These are phyloP conservation scores for Candida rishiriensis DNA, from an alignment of 805 yeast species.

Conservation along the genomic window DNA sequence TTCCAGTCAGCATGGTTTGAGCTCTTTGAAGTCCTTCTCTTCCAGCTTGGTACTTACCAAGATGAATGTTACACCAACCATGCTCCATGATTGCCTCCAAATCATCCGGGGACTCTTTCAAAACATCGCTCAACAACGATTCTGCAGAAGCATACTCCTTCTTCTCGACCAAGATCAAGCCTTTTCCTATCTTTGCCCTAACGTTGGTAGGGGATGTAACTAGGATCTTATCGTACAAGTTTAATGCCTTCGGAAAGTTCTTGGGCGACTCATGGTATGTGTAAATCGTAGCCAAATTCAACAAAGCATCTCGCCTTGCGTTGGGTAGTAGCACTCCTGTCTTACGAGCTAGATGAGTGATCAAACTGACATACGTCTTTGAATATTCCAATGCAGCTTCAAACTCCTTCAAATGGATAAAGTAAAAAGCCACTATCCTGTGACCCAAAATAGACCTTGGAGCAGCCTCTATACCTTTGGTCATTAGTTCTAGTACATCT, in stretches of 20 bases:
- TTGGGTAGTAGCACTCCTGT: conserved; percentile 45
- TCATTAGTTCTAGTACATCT: conserved; percentile 35
- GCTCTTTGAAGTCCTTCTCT: conserved; percentile 44
- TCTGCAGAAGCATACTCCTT: conserved; percentile 54
- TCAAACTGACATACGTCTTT: conserved; percentile 51
- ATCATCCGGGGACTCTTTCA: conserved; percentile 46
- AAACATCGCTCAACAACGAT: conserved; percentile 46
- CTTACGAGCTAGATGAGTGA: conserved; percentile 43
- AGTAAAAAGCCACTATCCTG: conserved; percentile 59
- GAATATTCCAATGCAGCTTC: conserved; percentile 57
- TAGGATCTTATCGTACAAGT: conserved; percentile 62
- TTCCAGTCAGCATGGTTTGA: conserved; percentile 41
- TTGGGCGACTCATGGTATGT: conserved; percentile 90
- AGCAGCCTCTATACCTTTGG: conserved; percentile 35
- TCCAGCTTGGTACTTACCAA: conserved; percentile 49
- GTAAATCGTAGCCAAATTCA: conserved; percentile 69
- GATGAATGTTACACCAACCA: conserved; percentile 70
- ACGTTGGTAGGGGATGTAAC: conserved; percentile 32
- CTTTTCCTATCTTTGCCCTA: conserved; percentile 76
- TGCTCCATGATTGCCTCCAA: conserved; percentile 60
- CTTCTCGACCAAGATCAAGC: conserved; percentile 67
- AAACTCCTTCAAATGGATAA: conserved; percentile 58
- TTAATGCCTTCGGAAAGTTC: conserved; percentile 70
- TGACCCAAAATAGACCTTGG: conserved; percentile 51
- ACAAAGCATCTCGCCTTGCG: conserved; percentile 54